A percentile compares a stretch with the other conserved stretches of the same genome.
These are phyloP conservation scores for Iberis pinnata DNA, from an alignment of 345 rosid genomes.

Conservation along the genomic window DNA sequence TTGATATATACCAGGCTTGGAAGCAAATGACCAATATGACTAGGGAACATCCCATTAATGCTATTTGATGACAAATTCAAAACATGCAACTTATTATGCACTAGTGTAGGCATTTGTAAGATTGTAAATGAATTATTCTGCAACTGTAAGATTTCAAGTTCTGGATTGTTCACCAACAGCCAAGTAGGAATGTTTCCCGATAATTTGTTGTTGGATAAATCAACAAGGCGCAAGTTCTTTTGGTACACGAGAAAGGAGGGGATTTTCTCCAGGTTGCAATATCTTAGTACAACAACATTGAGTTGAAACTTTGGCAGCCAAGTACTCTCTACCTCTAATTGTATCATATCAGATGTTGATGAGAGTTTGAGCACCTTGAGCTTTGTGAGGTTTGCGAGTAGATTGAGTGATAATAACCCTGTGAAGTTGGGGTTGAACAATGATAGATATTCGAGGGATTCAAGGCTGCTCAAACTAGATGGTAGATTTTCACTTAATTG, in stretches of 20 bases:
- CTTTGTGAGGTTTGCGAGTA: constrained; percentile 3
- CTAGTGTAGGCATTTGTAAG: constrained; percentile 24
- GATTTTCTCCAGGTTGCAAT: constrained; percentile 8
- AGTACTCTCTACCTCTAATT: background rate
- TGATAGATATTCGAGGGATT: constrained; percentile 16
- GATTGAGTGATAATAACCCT: constrained; percentile 9
- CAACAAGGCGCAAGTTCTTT: constrained; percentile 1
- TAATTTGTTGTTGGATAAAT: constrained; percentile 7
- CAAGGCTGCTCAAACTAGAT: background rate
- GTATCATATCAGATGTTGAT: background rate
- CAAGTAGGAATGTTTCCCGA: constrained; percentile 17
- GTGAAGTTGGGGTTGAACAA: constrained; percentile 10
- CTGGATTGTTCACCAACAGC: constrained; percentile 7
- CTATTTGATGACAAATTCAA: constrained; percentile 9
- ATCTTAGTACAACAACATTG: background rate
- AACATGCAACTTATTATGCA: too few species aligned
- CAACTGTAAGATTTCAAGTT: background rate
- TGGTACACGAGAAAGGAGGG: constrained; percentile 14
- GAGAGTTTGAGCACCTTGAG: background rate
- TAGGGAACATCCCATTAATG: background rate
- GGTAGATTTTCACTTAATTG: constrained; percentile 8
- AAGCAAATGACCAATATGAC: background rate
- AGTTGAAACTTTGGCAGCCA: constrained; percentile 12
- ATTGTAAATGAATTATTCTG: background rate
- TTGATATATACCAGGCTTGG: background rate